Percentiles rank a stretch among this genome's conserved stretches.
Conservation (phyloP, 1,284 basidiomycete species). For the Tilletia horrida region DNA sequence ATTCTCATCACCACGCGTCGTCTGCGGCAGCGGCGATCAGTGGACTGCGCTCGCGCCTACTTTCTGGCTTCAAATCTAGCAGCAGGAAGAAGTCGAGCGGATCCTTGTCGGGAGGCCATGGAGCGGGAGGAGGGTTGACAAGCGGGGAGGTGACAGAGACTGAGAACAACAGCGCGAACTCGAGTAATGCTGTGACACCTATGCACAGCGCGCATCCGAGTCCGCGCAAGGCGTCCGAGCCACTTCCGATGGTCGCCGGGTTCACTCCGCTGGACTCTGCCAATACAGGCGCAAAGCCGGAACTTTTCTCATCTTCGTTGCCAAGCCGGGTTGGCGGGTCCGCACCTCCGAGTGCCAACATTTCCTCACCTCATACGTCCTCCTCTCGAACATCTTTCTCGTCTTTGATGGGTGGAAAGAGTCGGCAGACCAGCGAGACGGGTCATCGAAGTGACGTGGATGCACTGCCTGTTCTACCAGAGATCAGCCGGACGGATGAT, state of each 20-base stretch:
- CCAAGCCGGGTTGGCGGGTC: too few relatives aligned
- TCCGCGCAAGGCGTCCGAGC: background rate
- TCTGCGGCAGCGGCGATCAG: slow-evolving; percentile 3
- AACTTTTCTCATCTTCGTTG: too few relatives aligned
- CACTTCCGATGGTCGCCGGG: background rate
- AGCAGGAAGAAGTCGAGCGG: background rate
- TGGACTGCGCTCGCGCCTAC: slow-evolving; percentile 3
- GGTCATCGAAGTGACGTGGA: background rate
- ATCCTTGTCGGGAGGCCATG: background rate
- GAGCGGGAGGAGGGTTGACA: background rate
- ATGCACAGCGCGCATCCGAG: background rate
- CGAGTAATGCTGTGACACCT: background rate
- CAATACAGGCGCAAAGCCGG: background rate
- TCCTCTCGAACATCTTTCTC: too few relatives aligned
- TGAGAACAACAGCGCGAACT: background rate
- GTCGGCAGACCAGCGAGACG: background rate
- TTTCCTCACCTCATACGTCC: too few relatives aligned
- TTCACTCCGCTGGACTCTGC: background rate
- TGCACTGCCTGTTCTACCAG: background rate
- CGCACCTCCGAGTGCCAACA: too few relatives aligned
- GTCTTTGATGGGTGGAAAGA: too few relatives aligned
- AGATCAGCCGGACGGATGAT: slow-evolving; percentile 2
- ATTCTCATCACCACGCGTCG: slow-evolving; percentile 7
- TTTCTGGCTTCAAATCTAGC: background rate
- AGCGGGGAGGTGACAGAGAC: slow-evolving; percentile 16